Evolutionary conservation across 495 filamentous ascomycete species (phyloP).

Genomic region (Podospora conica): DNA sequence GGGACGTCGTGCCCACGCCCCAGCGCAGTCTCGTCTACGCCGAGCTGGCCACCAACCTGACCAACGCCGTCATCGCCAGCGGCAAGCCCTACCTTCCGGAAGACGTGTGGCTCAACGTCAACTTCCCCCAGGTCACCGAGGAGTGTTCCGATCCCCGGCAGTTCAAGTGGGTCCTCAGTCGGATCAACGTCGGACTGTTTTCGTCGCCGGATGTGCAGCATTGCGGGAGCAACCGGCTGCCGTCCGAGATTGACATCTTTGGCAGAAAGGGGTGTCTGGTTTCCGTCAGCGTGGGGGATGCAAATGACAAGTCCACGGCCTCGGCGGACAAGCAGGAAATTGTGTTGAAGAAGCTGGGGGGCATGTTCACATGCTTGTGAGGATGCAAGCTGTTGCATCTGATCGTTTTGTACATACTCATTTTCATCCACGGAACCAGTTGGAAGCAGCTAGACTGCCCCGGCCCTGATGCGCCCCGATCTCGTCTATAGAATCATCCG

Average conservation of each 20-base stretch:
- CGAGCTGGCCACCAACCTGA: slow-evolving; percentile 52
- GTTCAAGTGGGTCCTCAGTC: slow-evolving; percentile 55
- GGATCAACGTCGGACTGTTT: slow-evolving; percentile 49
- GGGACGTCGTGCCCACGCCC: slow-evolving; percentile 41
- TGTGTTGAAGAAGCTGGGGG: slow-evolving; percentile 49
- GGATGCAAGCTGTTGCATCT: neutral
- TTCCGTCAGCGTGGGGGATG: slow-evolving; percentile 57
- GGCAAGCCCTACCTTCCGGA: slow-evolving; percentile 56
- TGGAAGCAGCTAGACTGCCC: too few relatives aligned
- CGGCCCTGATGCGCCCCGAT: too few relatives aligned
- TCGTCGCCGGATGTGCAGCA: slow-evolving; percentile 49
- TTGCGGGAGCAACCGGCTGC: slow-evolving; percentile 51
- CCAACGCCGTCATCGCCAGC: slow-evolving; percentile 43
- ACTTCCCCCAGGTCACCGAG: slow-evolving; percentile 49
- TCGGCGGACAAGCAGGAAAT: slow-evolving; percentile 48
- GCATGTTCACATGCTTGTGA: slow-evolving; percentile 43
- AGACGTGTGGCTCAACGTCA: slow-evolving; percentile 59
- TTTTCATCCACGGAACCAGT: neutral
- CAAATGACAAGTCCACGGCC: slow-evolving; percentile 52
- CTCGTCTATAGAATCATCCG: neutral
- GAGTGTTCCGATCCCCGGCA: slow-evolving; percentile 42
- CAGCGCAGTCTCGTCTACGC: slow-evolving; percentile 53
- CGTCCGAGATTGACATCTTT: slow-evolving; percentile 50
- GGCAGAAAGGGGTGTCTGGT: slow-evolving; percentile 48
- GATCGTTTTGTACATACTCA: neutral